A percentile compares a stretch with the other conserved stretches of the same genome.
These are phyloP conservation scores for Fusarium humuli DNA, from an alignment of 2,329 filamentous ascomycete species.

Conservation along the genomic window DNA sequence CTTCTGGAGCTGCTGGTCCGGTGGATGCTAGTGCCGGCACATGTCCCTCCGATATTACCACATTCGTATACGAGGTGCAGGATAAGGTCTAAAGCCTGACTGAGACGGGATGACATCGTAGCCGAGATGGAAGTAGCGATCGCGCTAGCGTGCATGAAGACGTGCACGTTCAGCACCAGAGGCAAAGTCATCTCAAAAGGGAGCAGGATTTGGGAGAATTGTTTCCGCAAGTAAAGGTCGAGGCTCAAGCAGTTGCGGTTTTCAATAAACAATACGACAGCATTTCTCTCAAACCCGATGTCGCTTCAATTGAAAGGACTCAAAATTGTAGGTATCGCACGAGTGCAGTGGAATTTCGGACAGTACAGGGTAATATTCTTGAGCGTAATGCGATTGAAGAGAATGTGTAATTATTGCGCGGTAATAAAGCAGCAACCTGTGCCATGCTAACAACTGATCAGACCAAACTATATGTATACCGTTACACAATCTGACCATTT, in stretches of 20 bases:
- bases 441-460: too few species aligned
- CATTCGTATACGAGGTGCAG: not conserved
- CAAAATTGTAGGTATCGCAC: too few species aligned
- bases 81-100: not conserved
- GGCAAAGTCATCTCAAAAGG: too few species aligned
- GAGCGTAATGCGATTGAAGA: not conserved
- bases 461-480: too few species aligned
- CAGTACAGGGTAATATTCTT: not conserved
- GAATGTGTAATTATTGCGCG: accelerated
- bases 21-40: not conserved
- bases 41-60: not conserved
- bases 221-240: too few species aligned
- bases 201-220: too few species aligned
- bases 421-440: accelerated
- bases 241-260: too few species aligned
- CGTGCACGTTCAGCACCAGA: too few species aligned
- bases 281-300: accelerated
- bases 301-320: not conserved
- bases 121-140: not conserved
- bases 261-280: not conserved
- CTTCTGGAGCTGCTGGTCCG: not conserved
- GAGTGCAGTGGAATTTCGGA: not conserved
- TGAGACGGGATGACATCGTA: not conserved
- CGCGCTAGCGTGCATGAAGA: too few species aligned
- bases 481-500: too few species aligned